Conservation (phyloP, 345 rosid species). For the Euphorbia lathyris region DNA sequence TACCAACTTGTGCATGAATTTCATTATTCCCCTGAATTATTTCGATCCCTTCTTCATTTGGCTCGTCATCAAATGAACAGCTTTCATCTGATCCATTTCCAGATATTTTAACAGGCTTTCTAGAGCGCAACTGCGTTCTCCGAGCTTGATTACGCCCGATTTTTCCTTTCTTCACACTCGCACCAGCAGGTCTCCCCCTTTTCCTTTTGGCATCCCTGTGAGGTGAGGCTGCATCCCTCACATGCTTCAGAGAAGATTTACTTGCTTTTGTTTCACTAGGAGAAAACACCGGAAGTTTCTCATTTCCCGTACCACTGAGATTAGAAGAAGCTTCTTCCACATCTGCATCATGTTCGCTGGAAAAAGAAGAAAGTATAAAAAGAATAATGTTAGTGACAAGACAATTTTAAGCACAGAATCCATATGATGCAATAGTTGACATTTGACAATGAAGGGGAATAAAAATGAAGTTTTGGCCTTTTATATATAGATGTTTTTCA, state of each 20-base stretch:
- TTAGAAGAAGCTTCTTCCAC: slow-evolving; percentile 24
- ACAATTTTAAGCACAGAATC: neutral
- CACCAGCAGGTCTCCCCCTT: slow-evolving; percentile 54
- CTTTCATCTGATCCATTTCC: slow-evolving; percentile 52
- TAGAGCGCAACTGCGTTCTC: slow-evolving; percentile 42
- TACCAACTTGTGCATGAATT: neutral
- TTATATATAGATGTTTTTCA: too few species aligned
- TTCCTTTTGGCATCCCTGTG: slow-evolving; percentile 36
- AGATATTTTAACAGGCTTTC: slow-evolving; percentile 50
- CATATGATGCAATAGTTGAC: neutral
- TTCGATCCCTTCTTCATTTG: slow-evolving; percentile 19
- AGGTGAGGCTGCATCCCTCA: slow-evolving; percentile 24
- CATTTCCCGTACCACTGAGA: slow-evolving; percentile 14
- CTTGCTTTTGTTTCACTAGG: slow-evolving; percentile 12
- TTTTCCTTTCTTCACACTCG: slow-evolving; percentile 43
- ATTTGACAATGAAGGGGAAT: neutral
- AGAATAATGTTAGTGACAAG: neutral
- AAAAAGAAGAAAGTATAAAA: neutral
- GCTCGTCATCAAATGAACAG: slow-evolving; percentile 31
- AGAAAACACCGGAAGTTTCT: slow-evolving; percentile 14
- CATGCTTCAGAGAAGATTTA: slow-evolving; percentile 6
- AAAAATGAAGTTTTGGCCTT: too few species aligned
- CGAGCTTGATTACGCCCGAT: slow-evolving; percentile 23
- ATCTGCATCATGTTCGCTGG: slow-evolving; percentile 42
- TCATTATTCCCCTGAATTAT: slow-evolving; percentile 23